phyloP scores from a whole-genome alignment of 2,329 filamentous ascomycete genomes.

The Pseudogymnoascus sp. region DNA sequence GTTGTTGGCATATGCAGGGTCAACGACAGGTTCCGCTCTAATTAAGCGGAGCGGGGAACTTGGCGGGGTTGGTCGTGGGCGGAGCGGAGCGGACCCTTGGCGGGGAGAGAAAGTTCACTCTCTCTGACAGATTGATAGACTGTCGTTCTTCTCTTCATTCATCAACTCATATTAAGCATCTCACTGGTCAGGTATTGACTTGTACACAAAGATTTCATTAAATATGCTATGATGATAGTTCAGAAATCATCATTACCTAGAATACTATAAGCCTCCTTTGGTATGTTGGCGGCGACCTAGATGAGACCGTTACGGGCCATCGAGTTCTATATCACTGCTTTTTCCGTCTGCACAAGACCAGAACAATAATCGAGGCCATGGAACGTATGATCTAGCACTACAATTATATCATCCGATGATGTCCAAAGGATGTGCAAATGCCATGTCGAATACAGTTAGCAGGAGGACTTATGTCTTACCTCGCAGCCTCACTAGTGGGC shows the following conservation, averaged over 20 bases:
- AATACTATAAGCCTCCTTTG: no score
- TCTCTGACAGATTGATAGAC: neutral
- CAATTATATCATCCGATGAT: no score
- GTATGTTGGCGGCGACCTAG: no score
- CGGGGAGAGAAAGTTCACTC: neutral
- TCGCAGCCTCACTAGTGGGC: no score
- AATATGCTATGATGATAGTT: neutral
- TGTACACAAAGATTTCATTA: neutral
- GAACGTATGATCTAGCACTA: no score
- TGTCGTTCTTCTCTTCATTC: neutral
- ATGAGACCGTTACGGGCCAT: no score
- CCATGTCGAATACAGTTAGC: neutral
- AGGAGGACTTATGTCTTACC: no score
- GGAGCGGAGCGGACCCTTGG: neutral
- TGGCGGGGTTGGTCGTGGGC: neutral
- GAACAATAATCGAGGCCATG: no score
- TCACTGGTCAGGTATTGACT: neutral
- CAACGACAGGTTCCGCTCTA: neutral
- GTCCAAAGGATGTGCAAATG: neutral
- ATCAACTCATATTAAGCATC: neutral
- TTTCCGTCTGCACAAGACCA: no score
- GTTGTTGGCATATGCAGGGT: neutral
- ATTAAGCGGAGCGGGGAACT: neutral
- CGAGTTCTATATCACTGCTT: no score
- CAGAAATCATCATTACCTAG: neutral